Conservation (phyloP, 2,329 filamentous ascomycete species). For the Ambrosiella beaveri region DNA sequence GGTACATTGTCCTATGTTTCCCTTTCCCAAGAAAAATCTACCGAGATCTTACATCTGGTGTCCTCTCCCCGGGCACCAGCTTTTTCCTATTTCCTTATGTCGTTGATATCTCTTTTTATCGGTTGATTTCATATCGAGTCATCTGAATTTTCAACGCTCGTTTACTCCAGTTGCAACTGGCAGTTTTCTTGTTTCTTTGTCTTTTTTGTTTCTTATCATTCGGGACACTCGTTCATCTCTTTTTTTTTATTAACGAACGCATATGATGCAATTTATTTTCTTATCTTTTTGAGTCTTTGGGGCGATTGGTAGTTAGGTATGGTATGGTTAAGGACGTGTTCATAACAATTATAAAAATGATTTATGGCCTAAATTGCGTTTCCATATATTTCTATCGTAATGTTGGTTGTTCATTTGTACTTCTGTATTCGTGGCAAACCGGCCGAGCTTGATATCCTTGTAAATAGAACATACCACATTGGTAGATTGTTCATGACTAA, state of each 20-base stretch:
- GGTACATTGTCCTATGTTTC: background rate
- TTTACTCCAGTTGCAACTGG: background rate
- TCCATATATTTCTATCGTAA: background rate
- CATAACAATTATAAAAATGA: background rate
- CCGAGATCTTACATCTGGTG: background rate
- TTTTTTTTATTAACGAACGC: conserved; percentile 3
- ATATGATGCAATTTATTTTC: conserved; percentile 4
- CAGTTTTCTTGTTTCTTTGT: conserved; percentile 1
- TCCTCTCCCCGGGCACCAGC: background rate
- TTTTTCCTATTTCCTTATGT: conserved; percentile 2
- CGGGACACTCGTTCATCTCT: background rate
- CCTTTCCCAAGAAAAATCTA: background rate
- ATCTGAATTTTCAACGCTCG: background rate
- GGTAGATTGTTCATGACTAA: no score
- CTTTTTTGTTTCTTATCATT: conserved; percentile 1
- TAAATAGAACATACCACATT: no score
- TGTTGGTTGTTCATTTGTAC: background rate
- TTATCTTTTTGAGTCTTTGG: background rate
- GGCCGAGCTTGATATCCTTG: no score
- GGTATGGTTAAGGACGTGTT: background rate
- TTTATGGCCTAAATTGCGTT: background rate
- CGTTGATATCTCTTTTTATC: background rate
- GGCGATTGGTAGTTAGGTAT: background rate
- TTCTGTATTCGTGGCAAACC: no score
- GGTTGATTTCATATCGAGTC: background rate